A percentile compares a stretch with the other conserved stretches of the same genome.
Conservation (phyloP, 306 rosid species). For the Biancaea sappan region DNA sequence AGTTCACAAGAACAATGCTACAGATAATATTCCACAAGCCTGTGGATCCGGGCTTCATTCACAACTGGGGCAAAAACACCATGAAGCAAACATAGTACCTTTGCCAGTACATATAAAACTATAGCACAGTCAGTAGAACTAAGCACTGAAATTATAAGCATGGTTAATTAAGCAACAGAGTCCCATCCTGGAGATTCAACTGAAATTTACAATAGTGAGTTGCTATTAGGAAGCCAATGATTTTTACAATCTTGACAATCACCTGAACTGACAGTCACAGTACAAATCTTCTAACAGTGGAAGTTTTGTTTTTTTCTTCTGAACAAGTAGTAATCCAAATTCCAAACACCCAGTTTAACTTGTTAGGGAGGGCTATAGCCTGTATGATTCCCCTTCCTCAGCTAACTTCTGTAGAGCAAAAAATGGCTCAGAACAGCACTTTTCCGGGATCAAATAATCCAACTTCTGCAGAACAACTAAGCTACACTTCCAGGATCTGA, state of each 20-base stretch:
- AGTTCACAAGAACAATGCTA: background rate
- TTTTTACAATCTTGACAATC: conserved; percentile 30
- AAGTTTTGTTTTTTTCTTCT: conserved; percentile 32
- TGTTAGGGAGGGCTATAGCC: conserved; percentile 26
- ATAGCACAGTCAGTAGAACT: background rate
- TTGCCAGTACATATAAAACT: background rate
- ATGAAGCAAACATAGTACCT: too few species aligned
- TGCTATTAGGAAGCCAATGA: conserved; percentile 16
- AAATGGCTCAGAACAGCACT: conserved; percentile 15
- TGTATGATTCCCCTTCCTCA: conserved; percentile 22
- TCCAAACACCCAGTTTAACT: conserved; percentile 30
- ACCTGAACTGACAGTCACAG: conserved; percentile 25
- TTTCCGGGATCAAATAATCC: background rate
- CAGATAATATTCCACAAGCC: too few species aligned
- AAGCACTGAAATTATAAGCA: background rate
- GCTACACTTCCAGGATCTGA: conserved; percentile 77
- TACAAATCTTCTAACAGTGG: conserved; percentile 34
- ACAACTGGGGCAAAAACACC: too few species aligned
- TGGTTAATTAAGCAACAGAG: background rate
- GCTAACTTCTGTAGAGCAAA: conserved; percentile 30
- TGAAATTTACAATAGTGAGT: background rate
- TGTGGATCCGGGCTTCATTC: too few species aligned
- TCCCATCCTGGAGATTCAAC: conserved; percentile 19
- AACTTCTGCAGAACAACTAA: conserved; percentile 30
- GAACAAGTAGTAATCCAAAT: conserved; percentile 26